Evolutionary conservation across 768 basidiomycete genomes (phyloP).

Genomic region (Rhodotorula paludigena): DNA sequence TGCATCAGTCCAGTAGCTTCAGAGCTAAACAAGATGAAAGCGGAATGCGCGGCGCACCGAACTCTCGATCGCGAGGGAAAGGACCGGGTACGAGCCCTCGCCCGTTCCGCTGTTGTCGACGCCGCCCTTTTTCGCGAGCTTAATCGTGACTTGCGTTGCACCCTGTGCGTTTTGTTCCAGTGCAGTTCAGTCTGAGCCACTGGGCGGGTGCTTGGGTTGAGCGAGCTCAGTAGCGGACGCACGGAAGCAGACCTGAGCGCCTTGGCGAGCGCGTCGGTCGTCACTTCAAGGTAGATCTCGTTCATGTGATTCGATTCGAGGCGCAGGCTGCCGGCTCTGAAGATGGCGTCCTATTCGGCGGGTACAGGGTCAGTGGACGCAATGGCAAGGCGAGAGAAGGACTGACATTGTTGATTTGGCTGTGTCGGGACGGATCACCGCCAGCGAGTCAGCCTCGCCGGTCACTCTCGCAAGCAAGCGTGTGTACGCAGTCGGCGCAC

Average conservation of each 20-base stretch:
- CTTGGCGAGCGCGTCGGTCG: constrained; percentile 67
- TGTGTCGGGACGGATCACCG: neutral
- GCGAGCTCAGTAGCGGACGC: constrained; percentile 29
- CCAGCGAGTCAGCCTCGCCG: neutral
- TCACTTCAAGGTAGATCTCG: constrained; percentile 68
- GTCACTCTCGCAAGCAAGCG: neutral
- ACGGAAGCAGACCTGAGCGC: constrained; percentile 52
- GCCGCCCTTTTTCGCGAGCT: constrained; percentile 78
- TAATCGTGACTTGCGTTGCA: constrained; percentile 65
- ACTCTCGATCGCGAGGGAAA: constrained; percentile 67
- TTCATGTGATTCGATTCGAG: constrained; percentile 82
- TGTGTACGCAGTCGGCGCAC: constrained; percentile 46
- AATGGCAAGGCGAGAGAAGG: neutral
- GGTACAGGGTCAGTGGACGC: constrained; percentile 49
- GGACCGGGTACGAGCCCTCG: constrained; percentile 55
- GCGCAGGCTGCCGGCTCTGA: constrained; percentile 63
- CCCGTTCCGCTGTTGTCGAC: constrained; percentile 13
- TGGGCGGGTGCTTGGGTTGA: no score
- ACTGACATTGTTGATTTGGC: constrained; percentile 29
- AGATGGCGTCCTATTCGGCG: constrained; percentile 17
- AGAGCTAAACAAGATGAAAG: neutral
- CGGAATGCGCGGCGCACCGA: constrained; percentile 15
- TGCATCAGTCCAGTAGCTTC: neutral
- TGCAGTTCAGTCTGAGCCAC: neutral
- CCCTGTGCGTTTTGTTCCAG: constrained; percentile 45